Conservation (phyloP, 1,284 basidiomycete genomes). For the Fomitopsis pinicola region DNA sequence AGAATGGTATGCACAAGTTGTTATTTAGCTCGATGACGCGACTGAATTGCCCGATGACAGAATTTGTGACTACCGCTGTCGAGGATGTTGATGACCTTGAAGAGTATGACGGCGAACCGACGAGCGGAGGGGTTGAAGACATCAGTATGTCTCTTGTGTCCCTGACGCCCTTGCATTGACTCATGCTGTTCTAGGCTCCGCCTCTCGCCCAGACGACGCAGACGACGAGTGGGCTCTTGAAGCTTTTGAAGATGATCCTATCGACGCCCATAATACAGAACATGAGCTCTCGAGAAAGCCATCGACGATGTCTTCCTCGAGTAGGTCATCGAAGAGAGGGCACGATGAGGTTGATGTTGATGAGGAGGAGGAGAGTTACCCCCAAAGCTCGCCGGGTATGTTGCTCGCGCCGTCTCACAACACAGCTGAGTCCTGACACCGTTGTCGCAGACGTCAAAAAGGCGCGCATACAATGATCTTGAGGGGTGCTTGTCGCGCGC, state of each 20-base stretch:
- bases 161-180: neutral
- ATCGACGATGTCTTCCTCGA: constrained; percentile 33
- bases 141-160: neutral
- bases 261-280: neutral
- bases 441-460: neutral
- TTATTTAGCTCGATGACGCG: neutral
- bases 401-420: neutral
- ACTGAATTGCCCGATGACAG: neutral
- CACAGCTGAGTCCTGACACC: neutral
- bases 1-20: neutral
- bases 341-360: constrained; percentile 43
- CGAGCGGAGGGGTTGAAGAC: neutral
- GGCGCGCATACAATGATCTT: neutral
- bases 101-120: constrained; percentile 1
- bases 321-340: constrained; percentile 43
- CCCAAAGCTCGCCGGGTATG: constrained; percentile 44
- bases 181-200: neutral
- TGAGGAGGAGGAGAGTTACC: constrained; percentile 28
- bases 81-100: constrained; percentile 1
- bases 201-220: neutral
- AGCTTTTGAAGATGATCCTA: neutral
- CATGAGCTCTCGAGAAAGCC: neutral
- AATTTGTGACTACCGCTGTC: neutral
- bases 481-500: neutral
- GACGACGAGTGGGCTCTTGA: constrained; percentile 3